Evolutionary conservation across 768 basidiomycete species (phyloP), one percentile per base, ranked within the genome.

Genomic region (Leucocoprinus leucothites): DNA sequence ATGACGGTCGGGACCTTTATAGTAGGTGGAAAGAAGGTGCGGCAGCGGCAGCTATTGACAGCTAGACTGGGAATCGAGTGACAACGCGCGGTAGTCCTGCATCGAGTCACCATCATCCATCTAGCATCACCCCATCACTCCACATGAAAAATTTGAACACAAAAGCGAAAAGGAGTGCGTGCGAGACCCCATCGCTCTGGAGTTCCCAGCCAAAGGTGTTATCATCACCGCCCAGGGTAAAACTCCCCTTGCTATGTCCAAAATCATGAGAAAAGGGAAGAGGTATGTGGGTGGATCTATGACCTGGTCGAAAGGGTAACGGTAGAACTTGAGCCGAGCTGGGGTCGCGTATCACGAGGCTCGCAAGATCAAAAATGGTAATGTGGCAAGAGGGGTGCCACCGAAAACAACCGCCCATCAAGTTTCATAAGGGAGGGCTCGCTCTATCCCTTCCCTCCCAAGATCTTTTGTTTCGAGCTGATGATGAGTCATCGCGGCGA

Each of bases 161-260:
- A 25, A 40, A 53, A 24, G 44, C 52, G 44, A 53, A 53, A 38
- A 42, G 9, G 50, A n/a, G 50, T n/a, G 25, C 11, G 43, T 22
- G 25, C 22, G 41, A 24, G 42, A 53, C 45, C 35, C 42, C 34
- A 46, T 19, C n/a, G 42, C 36, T 28, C 38, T 64, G 57, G 60
- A 61, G 52, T 61, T 61, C 45, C 52, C 45, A 41, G n/a, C n/a
- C n/a, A n/a, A n/a, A n/a, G n/a, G n/a, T n/a, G 34, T 35, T 25
- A 51, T 22, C 22, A 22, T 49, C 28, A 49, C 34, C 28, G 34
- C 31, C 48, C 21, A 44, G 43, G 2, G 48, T 49, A 35, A 34
- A 34, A 19, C 28, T 28, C 25, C 25, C 31, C n/a, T 49, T 35
- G 14, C 9, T n/a, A n/a, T n/a, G n/a, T n/a, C 18, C 21, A 42